Conservation (phyloP, 352 stramenopile species). For the Plasmopara muralis region DNA sequence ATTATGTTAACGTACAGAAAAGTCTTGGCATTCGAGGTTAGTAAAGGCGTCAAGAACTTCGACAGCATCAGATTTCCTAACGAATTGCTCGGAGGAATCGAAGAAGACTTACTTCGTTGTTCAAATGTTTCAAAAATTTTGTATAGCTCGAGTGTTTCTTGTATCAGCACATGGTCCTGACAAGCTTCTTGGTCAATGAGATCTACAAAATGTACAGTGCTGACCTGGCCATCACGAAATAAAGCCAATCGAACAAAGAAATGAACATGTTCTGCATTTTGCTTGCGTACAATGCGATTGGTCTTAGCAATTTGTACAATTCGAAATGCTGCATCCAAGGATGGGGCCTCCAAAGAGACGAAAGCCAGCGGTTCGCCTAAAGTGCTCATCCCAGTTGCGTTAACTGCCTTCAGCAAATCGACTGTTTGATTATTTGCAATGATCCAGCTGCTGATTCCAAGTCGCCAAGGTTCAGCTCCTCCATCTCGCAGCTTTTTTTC, state of each 20-base stretch:
- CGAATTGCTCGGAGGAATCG: background rate
- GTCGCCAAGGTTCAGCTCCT: constrained; percentile 21
- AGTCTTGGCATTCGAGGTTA: constrained; percentile 52
- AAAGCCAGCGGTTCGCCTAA: constrained; percentile 31
- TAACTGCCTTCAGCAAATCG: constrained; percentile 37
- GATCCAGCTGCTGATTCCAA: constrained; percentile 69
- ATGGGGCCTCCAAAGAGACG: constrained; percentile 43
- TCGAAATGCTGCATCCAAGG: constrained; percentile 34
- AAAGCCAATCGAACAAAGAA: constrained; percentile 70
- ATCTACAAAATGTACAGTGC: constrained; percentile 58
- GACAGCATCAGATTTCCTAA: constrained; percentile 32
- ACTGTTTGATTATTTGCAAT: constrained; percentile 58
- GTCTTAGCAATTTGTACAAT: constrained; percentile 67
- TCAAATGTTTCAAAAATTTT: constrained; percentile 47
- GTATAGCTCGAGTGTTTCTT: constrained; percentile 59
- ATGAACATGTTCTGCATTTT: constrained; percentile 51
- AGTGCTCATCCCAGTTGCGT: constrained; percentile 1
- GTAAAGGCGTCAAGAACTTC: constrained; percentile 55
- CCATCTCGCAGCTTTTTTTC: background rate
- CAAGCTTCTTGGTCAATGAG: constrained; percentile 61
- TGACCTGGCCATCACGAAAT: constrained; percentile 52
- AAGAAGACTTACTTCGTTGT: constrained; percentile 7
- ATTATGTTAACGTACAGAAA: constrained; percentile 68
- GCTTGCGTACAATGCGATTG: constrained; percentile 64
- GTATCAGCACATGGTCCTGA: constrained; percentile 28